Evolutionary conservation across 2,329 filamentous ascomycete species (phyloP).

Genomic region (Chrysoporthe deuterocubensis): DNA sequence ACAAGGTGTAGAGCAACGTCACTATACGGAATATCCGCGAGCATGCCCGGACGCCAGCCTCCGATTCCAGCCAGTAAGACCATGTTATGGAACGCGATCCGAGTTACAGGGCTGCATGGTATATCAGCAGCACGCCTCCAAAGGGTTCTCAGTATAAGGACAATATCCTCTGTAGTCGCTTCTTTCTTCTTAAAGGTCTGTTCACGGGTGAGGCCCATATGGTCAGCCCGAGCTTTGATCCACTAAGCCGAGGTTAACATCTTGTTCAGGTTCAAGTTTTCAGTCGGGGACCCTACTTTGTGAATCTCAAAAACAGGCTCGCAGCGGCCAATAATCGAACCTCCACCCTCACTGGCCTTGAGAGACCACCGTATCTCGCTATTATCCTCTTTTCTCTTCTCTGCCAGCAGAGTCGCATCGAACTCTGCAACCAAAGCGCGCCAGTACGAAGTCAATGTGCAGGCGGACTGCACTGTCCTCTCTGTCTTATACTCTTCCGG

Average conservation of each 20-base stretch:
- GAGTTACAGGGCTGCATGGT: not conserved
- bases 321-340: no score
- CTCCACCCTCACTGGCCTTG: no score
- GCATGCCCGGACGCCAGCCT: constrained; percentile 12
- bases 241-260: constrained; percentile 2
- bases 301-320: not conserved
- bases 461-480: not conserved
- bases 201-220: not conserved
- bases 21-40: constrained; percentile 8
- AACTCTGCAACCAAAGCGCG: not conserved
- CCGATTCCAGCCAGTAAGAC: constrained; percentile 4
- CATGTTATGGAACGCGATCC: constrained; percentile 9
- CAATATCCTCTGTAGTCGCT: constrained; percentile 14
- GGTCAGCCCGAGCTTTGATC: not conserved
- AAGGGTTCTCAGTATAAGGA: constrained; percentile 1
- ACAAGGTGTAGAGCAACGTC: not conserved
- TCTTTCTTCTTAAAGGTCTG: constrained; percentile 15
- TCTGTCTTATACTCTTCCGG: not conserved
- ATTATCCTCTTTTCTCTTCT: not conserved
- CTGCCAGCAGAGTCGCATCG: not conserved
- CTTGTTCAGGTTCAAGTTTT: no score
- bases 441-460: not conserved
- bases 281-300: no score
- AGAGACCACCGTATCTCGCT: no score
- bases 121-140: constrained; percentile 7